Percentiles rank a stretch among this genome's conserved stretches.
Conservation (phyloP, 495 filamentous ascomycete species). For the Aspergillus diversus region DNA sequence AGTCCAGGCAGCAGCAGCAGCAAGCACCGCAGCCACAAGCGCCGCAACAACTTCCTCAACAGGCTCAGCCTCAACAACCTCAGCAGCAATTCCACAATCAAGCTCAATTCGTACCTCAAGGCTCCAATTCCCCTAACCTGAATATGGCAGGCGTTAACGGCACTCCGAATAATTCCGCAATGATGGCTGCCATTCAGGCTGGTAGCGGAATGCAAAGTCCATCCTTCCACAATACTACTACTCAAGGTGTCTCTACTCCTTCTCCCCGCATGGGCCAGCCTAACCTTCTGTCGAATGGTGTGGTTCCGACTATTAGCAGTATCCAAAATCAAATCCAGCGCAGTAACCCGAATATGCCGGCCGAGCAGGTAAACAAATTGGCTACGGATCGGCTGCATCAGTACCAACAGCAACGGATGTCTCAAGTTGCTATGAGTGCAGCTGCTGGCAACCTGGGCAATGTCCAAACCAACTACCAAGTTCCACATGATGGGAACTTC, state of each 20-base stretch:
- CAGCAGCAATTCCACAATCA: constrained; percentile 48
- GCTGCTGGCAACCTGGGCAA: constrained; percentile 58
- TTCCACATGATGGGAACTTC: constrained; percentile 46
- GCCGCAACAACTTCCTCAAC: constrained; percentile 41
- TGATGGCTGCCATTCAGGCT: constrained; percentile 57
- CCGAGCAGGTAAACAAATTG: constrained; percentile 62
- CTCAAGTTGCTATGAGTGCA: constrained; percentile 67
- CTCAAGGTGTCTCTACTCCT: constrained; percentile 51
- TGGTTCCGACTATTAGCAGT: constrained; percentile 56
- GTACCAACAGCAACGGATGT: constrained; percentile 56
- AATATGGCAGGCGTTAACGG: constrained; percentile 53
- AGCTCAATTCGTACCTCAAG: constrained; percentile 46
- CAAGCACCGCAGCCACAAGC: constrained; percentile 43
- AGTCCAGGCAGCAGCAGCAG: constrained; percentile 63
- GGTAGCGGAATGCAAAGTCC: constrained; percentile 54
- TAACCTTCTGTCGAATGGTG: constrained; percentile 55
- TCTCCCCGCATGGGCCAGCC: constrained; percentile 57
- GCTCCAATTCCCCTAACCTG: constrained; percentile 46
- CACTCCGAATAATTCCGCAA: constrained; percentile 55
- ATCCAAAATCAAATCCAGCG: constrained; percentile 55
- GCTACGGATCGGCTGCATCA: constrained; percentile 62
- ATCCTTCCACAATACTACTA: constrained; percentile 47
- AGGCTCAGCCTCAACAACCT: constrained; percentile 39
- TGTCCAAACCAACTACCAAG: constrained; percentile 46
- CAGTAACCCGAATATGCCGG: constrained; percentile 57